Evolutionary conservation across 2,329 filamentous ascomycete genomes (phyloP).

Genomic region (Paraphoma sp.): DNA sequence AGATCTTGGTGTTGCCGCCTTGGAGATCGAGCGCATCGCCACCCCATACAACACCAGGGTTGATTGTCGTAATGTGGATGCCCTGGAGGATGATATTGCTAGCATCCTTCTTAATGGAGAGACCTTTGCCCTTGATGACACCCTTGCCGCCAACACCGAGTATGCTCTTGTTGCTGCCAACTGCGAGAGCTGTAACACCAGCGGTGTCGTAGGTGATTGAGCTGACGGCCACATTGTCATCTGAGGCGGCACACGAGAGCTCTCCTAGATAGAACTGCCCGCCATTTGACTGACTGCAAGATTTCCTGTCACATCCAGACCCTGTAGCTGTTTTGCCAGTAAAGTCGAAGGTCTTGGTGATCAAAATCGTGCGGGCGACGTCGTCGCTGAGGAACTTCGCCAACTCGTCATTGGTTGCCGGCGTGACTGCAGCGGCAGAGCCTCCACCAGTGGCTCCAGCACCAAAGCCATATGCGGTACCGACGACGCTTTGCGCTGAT

Average conservation of each 20-base stretch:
- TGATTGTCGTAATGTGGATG: conserved; percentile 46
- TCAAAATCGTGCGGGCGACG: conserved; percentile 24
- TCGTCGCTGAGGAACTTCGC: conserved; percentile 27
- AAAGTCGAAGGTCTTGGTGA: conserved; percentile 34
- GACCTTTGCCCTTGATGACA: conserved; percentile 52
- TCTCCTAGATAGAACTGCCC: conserved; percentile 32
- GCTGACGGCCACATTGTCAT: conserved; percentile 25
- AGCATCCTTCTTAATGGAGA: conserved; percentile 42
- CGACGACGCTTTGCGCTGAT: conserved; percentile 30
- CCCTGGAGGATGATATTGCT: conserved; percentile 52
- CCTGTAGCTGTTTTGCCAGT: conserved; percentile 26
- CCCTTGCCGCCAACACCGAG: conserved; percentile 49
- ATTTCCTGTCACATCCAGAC: conserved; percentile 27
- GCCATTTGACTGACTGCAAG: conserved; percentile 19
- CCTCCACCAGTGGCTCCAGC: conserved; percentile 32
- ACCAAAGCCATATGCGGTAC: conserved; percentile 33
- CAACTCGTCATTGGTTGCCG: conserved; percentile 29
- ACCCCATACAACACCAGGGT: conserved; percentile 49
- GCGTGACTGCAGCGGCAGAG: conserved; percentile 26
- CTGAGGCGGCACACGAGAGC: conserved; percentile 20
- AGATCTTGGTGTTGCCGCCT: conserved; percentile 43
- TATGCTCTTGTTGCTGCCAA: conserved; percentile 52
- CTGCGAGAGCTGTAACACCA: conserved; percentile 34
- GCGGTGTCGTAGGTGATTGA: conserved; percentile 45
- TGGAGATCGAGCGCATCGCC: conserved; percentile 48